Evolutionary conservation across 257 asterid genomes (phyloP), one percentile per base, ranked within the genome.

Genomic region (Solanum tacnaense): DNA sequence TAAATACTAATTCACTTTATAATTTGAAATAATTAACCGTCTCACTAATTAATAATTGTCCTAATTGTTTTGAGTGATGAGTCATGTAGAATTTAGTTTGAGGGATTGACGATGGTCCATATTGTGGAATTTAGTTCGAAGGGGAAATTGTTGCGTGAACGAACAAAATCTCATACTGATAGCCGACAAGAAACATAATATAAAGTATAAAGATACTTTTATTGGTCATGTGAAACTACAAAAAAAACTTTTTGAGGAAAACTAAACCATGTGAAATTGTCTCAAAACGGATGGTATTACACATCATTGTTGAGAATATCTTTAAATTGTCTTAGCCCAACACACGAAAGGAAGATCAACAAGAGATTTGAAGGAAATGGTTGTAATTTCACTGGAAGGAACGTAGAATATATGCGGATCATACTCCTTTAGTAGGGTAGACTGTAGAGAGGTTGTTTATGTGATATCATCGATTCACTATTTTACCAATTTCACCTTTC

Each of bases 381-480:
- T 52, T 52, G 21, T 56, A 56, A 56, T 56, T 18, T 56, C n/a
- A 0, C n/a, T 56, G 0, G 65, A 0, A 18, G 67, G 11, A 8
- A 58, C n/a, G 11, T 58, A 58, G 12, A 58, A 58, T 58, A 0
- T 49, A 13, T 13, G 58, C 20, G 0, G 0, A 49, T 5, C 3
- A 15, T 46, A 46, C 18, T 46, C 58, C 58, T 39, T 39, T 39
- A 39, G 12, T 39, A 39, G 44, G 44, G 12, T 39, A 39, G 44
- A 39, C 4, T 0, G 7, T 35, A 35, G 7, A 46, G 20, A 46
- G 20, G 3, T 13, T 46, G 23, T 60, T 23, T 60, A 3, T 21
- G 29, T 4, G 12, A 23, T 29, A 23, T 0, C 3, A 0, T 58
- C 13, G 27, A 0, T 0, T 21, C 27, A 58, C 13, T 9, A 21